Percentiles rank a stretch among this genome's conserved stretches.
These are phyloP conservation scores for Psilocybe tampanensis DNA, from an alignment of 768 basidiomycete genomes.

Conservation along the genomic window DNA sequence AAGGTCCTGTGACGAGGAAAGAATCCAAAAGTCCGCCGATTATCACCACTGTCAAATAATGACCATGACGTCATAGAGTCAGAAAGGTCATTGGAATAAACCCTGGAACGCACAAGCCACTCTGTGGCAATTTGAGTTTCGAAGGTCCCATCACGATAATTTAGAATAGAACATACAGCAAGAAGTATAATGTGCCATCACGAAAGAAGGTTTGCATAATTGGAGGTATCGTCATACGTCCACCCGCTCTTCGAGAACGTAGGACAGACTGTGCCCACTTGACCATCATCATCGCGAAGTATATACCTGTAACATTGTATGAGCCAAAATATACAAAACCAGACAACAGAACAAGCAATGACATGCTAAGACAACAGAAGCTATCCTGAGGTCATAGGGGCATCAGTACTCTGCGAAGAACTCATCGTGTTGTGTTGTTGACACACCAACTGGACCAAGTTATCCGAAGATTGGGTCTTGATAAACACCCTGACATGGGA, in stretches of 20 bases:
- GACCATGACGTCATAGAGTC: too few species aligned
- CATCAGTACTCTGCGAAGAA: too few species aligned
- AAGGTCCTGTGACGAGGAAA: background rate
- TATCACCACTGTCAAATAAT: background rate
- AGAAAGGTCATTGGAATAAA: too few species aligned
- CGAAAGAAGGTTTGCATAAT: background rate
- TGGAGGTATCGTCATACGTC: background rate
- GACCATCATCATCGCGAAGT: background rate
- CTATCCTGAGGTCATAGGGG: background rate
- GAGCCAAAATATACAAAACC: background rate
- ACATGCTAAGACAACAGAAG: background rate
- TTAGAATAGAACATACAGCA: background rate
- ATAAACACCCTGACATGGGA: background rate
- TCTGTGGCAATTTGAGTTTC: background rate
- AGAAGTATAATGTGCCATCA: background rate
- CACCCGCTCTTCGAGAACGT: background rate
- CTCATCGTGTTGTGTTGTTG: too few species aligned
- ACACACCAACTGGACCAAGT: background rate
- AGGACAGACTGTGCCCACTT: background rate
- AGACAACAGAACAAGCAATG: background rate
- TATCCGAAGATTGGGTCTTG: background rate
- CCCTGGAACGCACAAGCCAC: background rate
- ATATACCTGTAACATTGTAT: background rate
- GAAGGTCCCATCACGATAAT: background rate
- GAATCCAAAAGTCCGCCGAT: background rate